These are phyloP conservation scores for Scutellaria baicalensis DNA, from an alignment of 257 asterid genomes.

Conservation along the genomic window DNA sequence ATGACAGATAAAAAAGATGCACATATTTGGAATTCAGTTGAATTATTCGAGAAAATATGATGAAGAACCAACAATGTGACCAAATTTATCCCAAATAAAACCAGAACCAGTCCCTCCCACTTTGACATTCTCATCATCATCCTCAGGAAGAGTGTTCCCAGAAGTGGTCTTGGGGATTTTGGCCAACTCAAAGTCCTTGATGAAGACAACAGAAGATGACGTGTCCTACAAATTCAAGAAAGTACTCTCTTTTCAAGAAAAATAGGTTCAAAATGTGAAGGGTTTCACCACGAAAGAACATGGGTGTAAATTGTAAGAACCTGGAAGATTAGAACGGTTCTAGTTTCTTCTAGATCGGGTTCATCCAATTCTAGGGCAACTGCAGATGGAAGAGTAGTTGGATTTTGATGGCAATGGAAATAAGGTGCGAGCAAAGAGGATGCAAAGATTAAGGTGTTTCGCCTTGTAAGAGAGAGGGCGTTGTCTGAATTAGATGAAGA, in stretches of 20 bases:
- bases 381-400: slow-evolving; percentile 25
- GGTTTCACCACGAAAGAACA: neutral
- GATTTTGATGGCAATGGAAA: slow-evolving; percentile 21
- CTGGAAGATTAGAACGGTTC: slow-evolving; percentile 60
- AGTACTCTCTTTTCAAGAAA: too few species aligned
- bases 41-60: neutral
- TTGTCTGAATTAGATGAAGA: slow-evolving; percentile 17
- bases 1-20: too few species aligned
- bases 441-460: slow-evolving; percentile 45
- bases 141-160: slow-evolving; percentile 15
- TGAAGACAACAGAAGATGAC: slow-evolving; percentile 68
- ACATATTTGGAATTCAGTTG: neutral
- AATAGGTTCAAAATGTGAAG: too few species aligned
- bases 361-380: slow-evolving; percentile 40
- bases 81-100: slow-evolving; percentile 85
- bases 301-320: slow-evolving; percentile 15
- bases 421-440: slow-evolving; percentile 41
- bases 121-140: slow-evolving; percentile 47
- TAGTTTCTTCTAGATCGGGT: slow-evolving; percentile 47
- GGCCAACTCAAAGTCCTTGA: slow-evolving; percentile 53
- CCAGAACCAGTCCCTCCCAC: slow-evolving; percentile 95
- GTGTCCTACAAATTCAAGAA: slow-evolving; percentile 39
- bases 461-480: slow-evolving; percentile 27
- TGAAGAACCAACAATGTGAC: slow-evolving; percentile 72
- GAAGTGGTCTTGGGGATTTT: slow-evolving; percentile 37